A percentile compares a stretch with the other conserved stretches of the same genome.
These are phyloP conservation scores for Dissoconium aciculare DNA, from an alignment of 2,329 filamentous ascomycete genomes.

Conservation along the genomic window DNA sequence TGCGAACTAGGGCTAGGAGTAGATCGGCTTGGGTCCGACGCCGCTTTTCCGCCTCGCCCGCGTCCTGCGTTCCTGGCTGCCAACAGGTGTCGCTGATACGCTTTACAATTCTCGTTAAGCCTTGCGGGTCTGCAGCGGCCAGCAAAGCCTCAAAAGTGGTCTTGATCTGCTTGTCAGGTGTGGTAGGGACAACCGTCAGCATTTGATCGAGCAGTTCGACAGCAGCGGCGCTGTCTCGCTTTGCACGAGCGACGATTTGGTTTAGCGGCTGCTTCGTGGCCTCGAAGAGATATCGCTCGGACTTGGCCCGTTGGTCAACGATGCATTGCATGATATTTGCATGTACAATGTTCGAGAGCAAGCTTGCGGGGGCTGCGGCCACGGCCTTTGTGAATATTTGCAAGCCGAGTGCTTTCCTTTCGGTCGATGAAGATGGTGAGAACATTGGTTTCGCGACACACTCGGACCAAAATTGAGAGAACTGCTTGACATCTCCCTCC, in stretches of 20 bases:
- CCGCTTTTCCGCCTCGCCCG: slow-evolving; percentile 30
- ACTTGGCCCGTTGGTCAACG: slow-evolving; percentile 65
- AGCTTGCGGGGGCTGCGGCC: slow-evolving; percentile 32
- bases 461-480: slow-evolving; percentile 70
- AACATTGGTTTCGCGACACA: slow-evolving; percentile 82
- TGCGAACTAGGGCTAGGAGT: slow-evolving; percentile 35
- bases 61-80: slow-evolving; percentile 33
- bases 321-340: slow-evolving; percentile 69
- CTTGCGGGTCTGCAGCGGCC: slow-evolving; percentile 39
- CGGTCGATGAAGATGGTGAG: slow-evolving; percentile 63
- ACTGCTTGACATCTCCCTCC: slow-evolving; percentile 29
- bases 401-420: slow-evolving; percentile 85
- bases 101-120: slow-evolving; percentile 39
- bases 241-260: slow-evolving; percentile 49
- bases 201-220: slow-evolving; percentile 49
- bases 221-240: slow-evolving; percentile 45
- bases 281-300: slow-evolving; percentile 65
- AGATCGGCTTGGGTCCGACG: slow-evolving; percentile 40
- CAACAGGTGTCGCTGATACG: slow-evolving; percentile 32
- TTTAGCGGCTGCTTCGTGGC: slow-evolving; percentile 65
- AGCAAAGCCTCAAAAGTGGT: slow-evolving; percentile 66
- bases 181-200: slow-evolving; percentile 56
- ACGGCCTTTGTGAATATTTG: slow-evolving; percentile 70
- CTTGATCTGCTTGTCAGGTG: slow-evolving; percentile 75
- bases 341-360: slow-evolving; percentile 54